Evolutionary conservation across 23 red algal genomes (phyloP).

Genomic region (Gracilaria vermiculophylla): DNA sequence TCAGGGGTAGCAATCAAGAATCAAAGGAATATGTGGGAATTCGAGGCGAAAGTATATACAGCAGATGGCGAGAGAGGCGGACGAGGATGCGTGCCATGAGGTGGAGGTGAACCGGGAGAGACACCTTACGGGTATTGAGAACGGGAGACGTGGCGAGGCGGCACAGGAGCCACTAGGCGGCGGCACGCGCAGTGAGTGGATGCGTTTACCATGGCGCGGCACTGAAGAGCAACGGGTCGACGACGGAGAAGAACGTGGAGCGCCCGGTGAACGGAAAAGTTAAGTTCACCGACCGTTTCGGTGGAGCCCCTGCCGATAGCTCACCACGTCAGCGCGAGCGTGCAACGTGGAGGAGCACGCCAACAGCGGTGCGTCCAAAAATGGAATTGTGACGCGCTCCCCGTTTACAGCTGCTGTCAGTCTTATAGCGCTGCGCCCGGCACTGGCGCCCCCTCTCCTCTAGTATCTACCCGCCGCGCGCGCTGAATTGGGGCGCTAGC

Average conservation of each 20-base stretch:
- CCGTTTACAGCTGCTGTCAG: neutral
- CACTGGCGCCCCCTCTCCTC: no score
- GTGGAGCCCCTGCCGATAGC: neutral
- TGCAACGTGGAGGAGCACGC: neutral
- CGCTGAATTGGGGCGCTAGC: no score
- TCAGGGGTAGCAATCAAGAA: neutral
- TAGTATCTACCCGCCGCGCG: no score
- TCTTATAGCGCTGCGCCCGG: neutral
- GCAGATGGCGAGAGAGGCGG: no score
- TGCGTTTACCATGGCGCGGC: neutral
- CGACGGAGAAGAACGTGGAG: neutral
- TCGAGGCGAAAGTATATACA: no score
- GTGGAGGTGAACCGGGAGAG: neutral
- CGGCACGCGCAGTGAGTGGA: no score
- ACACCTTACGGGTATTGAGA: neutral
- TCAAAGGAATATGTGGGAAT: neutral
- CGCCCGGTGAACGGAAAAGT: neutral
- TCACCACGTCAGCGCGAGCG: neutral
- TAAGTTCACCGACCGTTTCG: neutral
- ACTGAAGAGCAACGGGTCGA: slow-evolving; percentile 1
- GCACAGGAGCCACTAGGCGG: no score
- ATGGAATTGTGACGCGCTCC: neutral
- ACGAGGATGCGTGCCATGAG: neutral
- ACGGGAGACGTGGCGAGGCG: neutral
- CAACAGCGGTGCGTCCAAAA: neutral